phyloP scores from a whole-genome alignment of 2,329 filamentous ascomycete species.

The Botrytis deweyae region DNA sequence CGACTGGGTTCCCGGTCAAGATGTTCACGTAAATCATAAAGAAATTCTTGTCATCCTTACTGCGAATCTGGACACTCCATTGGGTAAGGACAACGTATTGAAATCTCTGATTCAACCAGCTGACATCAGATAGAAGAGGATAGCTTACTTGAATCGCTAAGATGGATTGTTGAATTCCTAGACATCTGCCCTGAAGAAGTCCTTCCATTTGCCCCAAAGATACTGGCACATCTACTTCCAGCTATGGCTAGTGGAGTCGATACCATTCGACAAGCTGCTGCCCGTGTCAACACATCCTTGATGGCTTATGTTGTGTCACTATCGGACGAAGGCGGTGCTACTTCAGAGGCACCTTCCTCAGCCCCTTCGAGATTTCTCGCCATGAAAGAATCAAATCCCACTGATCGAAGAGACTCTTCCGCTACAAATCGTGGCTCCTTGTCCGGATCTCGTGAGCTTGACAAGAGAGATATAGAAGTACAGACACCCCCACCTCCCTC shows the following conservation, averaged over 20 bases:
- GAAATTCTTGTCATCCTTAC: conserved; percentile 91
- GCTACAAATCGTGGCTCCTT: conserved; percentile 41
- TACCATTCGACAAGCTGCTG: conserved; percentile 82
- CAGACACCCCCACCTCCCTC: conserved; percentile 47
- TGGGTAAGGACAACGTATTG: conserved; percentile 52
- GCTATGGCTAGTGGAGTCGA: conserved; percentile 92
- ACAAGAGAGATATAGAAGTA: conserved; percentile 53
- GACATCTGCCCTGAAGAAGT: conserved; percentile 98
- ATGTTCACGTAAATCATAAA: conserved; percentile 90
- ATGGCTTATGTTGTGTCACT: conserved; percentile 94
- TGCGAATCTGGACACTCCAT: conserved; percentile 78
- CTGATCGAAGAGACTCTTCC: conserved; percentile 38
- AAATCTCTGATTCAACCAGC: background rate
- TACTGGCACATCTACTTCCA: conserved; percentile 87
- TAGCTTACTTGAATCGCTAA: conserved; percentile 82
- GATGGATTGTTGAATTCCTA: conserved; percentile 95
- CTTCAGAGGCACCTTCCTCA: conserved; percentile 43
- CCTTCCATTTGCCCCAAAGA: conserved; percentile 86
- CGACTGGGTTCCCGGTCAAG: conserved; percentile 96
- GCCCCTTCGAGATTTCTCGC: conserved; percentile 45
- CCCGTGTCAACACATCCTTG: conserved; percentile 83
- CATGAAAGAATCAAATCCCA: conserved; percentile 39
- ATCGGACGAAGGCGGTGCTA: conserved; percentile 61
- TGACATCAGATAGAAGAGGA: conserved; percentile 67
- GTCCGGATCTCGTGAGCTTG: conserved; percentile 48